Base-by-base conservation (phyloP, 164 flowering plant genomes). In the Umbilicus rupestris region DNA sequence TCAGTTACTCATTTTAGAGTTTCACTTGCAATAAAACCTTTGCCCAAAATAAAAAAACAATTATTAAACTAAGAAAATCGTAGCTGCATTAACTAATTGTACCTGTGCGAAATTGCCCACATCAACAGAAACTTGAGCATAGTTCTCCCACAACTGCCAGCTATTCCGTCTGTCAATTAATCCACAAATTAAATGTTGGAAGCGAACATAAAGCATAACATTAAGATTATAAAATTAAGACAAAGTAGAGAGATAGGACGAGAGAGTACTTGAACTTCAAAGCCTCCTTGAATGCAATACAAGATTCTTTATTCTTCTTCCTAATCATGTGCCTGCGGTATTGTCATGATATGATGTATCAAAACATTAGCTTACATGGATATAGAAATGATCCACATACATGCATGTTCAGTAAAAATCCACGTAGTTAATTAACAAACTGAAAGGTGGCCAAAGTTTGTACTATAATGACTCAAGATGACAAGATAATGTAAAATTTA, bases 141-240 rank as follows among this genome's bases (percentile, higher is more conserved):
- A 94, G 71, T 94, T 90, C 71, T 89, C 95, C 98, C 98, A 94
- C 82, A 94, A 33, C 63, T 90, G 95, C 97, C 98, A 94, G 80
- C 85, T 89, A 70, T 80, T 78, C 41, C 98, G 83, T 73, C 96
- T 90, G 85, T 60, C 62, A 77, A 1, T 37, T 57, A 31, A 63
- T 55, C 46, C 45, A 63, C 45, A 71, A 41, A 30, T 45, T 22
- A 29, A 69, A 42, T 44, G 67, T 26, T 42, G 16, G 33, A 55
- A 55, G 22, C 15, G 10, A 3, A 5, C 28, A 49, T 20, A 41
- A 41, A 20, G 55, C 26, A 20, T n/a, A 49, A 2, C 7, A 49
- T 6, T 2, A 26, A n/a, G 11, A 49, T 55, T 55, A 6, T 22
- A 24, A 24, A 22, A 22, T 52, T 52, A 24, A 22, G 58, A 9